A percentile compares a stretch with the other conserved stretches of the same genome.
These are phyloP conservation scores for Breviolum minutum DNA, from an alignment of 73 alveolate species.

Conservation along the genomic window DNA sequence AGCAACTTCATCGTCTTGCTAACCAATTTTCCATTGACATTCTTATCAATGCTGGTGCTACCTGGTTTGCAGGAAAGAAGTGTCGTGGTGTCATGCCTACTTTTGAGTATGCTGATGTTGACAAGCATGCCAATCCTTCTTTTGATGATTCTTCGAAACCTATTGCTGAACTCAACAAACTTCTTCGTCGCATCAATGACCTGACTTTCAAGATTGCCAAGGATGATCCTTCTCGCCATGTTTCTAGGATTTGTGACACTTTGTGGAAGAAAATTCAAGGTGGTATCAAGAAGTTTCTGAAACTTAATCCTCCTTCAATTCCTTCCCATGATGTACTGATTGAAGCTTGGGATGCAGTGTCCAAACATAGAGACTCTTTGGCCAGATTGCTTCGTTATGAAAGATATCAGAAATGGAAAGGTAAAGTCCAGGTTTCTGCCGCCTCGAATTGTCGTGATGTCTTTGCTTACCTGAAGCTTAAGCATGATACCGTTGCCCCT, in stretches of 20 bases:
- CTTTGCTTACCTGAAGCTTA: not conserved
- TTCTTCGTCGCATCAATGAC: not conserved
- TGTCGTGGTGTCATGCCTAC: not conserved
- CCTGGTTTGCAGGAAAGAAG: not conserved
- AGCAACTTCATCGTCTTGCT: not conserved
- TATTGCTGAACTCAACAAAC: not conserved
- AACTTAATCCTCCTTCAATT: not conserved
- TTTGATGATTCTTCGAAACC: not conserved
- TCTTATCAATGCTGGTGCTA: not conserved
- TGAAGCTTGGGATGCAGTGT: not conserved
- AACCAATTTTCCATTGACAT: not conserved
- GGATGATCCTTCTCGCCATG: too few relatives aligned
- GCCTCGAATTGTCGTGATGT: not conserved
- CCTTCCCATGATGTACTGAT: not conserved
- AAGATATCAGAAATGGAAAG: not conserved
- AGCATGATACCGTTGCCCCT: not conserved
- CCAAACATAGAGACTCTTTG: not conserved
- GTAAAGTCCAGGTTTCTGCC: not conserved
- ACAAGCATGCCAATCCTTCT: too few relatives aligned
- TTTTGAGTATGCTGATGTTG: not conserved
- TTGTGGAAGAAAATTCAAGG: not conserved
- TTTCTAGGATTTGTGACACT: too few relatives aligned
- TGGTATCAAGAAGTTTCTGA: not conserved
- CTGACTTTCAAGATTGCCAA: not conserved
- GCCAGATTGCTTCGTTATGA: not conserved